Conservation (phyloP, 2,329 filamentous ascomycete species). For the Celoporthe dispersa region DNA sequence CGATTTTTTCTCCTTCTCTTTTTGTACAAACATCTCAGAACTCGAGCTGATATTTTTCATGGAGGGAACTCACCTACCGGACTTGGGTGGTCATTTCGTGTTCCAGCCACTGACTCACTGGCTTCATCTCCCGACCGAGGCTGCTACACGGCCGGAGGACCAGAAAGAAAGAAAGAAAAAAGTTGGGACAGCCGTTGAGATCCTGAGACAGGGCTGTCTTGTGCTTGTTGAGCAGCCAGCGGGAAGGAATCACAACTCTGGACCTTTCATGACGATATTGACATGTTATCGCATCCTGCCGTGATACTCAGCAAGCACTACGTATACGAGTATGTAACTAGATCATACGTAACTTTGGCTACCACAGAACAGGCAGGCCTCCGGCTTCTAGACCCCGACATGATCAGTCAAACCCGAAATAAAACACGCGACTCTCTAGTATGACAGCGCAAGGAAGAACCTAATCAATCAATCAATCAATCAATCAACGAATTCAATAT, state of each 20-base stretch:
- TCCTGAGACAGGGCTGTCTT: not conserved
- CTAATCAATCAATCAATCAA: not conserved
- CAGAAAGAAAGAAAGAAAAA: too few species aligned
- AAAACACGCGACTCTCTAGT: not conserved
- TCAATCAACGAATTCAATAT: not conserved
- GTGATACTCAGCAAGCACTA: not conserved
- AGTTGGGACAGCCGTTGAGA: not conserved
- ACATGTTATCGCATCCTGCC: not conserved
- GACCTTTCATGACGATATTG: not conserved
- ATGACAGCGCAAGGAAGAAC: not conserved
- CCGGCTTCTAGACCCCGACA: not conserved
- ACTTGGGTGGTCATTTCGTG: too few species aligned
- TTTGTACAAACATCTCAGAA: too few species aligned
- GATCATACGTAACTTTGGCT: not conserved
- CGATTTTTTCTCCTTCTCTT: too few species aligned
- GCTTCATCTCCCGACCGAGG: not conserved
- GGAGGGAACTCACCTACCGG: too few species aligned
- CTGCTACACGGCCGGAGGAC: not conserved
- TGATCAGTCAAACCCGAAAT: not conserved
- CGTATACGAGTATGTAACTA: not conserved
- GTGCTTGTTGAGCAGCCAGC: not conserved
- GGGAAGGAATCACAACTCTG: not conserved
- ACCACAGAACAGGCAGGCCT: not conserved
- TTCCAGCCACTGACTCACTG: not conserved
- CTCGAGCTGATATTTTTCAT: too few species aligned